Conservation (phyloP, 495 filamentous ascomycete genomes). For the Sporormia fimetaria region DNA sequence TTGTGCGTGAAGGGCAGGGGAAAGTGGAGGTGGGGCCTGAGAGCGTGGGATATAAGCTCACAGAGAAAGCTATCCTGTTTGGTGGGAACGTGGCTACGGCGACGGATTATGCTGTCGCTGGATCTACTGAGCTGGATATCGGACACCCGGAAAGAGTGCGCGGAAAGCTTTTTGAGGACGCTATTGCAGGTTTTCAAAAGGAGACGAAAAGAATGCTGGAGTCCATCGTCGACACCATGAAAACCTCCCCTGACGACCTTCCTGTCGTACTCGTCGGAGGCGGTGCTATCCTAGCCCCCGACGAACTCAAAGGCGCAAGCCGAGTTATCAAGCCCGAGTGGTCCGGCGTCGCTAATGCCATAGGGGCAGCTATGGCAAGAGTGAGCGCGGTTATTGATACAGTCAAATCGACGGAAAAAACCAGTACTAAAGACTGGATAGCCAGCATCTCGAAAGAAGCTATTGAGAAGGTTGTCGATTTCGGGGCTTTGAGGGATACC, state of each 20-base stretch:
- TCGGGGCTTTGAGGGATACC: constrained; percentile 36
- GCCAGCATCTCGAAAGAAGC: constrained; percentile 22
- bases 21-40: constrained; percentile 42
- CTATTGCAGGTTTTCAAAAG: constrained; percentile 31
- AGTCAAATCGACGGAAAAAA: constrained; percentile 34
- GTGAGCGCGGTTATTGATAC: constrained; percentile 41
- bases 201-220: constrained; percentile 34
- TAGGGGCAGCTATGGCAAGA: constrained; percentile 48
- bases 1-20: constrained; percentile 35
- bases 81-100: constrained; percentile 43
- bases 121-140: constrained; percentile 31
- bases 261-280: constrained; percentile 39
- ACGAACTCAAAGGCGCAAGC: constrained; percentile 22
- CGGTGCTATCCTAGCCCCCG: constrained; percentile 26
- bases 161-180: constrained; percentile 21
- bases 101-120: constrained; percentile 40
- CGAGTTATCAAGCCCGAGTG: constrained; percentile 26
- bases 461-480: constrained; percentile 34
- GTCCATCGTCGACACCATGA: constrained; percentile 40
- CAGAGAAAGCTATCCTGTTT: constrained; percentile 39
- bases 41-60: constrained; percentile 44
- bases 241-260: constrained; percentile 38
- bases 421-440: constrained; percentile 30
- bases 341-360: constrained; percentile 42
- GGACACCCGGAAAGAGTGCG: constrained; percentile 29